These are phyloP conservation scores for Picea abies DNA, from an alignment of 83 land plant genomes.

Conservation along the genomic window DNA sequence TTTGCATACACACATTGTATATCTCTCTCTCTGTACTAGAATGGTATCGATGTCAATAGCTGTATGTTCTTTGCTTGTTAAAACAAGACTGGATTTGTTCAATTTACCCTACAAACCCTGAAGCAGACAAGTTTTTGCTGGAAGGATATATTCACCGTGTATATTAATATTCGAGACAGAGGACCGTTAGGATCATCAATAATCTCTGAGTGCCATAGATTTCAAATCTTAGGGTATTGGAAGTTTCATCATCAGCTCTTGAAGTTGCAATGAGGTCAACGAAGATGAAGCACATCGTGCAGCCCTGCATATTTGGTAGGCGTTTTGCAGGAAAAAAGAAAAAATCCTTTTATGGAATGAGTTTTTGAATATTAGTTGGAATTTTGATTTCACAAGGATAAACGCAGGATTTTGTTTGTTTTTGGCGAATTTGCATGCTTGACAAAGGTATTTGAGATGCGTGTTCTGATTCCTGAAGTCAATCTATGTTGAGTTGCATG, in stretches of 20 bases:
- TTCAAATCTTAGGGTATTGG: neutral
- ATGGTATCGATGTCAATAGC: neutral
- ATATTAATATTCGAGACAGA: neutral
- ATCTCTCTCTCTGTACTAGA: neutral
- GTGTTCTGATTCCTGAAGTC: neutral
- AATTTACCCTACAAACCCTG: constrained; percentile 5
- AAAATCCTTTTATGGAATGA: neutral
- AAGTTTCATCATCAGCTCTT: constrained; percentile 2
- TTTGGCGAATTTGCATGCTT: neutral
- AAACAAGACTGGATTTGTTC: neutral
- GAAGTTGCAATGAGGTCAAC: constrained; percentile 12
- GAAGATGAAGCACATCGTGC: constrained; percentile 9
- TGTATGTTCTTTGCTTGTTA: neutral
- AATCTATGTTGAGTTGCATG: neutral
- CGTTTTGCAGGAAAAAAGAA: neutral
- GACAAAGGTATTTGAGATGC: neutral
- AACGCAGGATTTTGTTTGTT: neutral
- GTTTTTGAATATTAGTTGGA: neutral
- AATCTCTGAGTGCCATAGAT: neutral
- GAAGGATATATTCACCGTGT: neutral
- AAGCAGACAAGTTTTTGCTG: neutral
- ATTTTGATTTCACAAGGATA: neutral
- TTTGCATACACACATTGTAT: constrained; percentile 8
- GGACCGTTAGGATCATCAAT: neutral
- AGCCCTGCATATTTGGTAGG: constrained; percentile 17